Base-by-base conservation (phyloP, 1,284 basidiomycete genomes). In the Cutaneotrichosporon mucoides region DNA sequence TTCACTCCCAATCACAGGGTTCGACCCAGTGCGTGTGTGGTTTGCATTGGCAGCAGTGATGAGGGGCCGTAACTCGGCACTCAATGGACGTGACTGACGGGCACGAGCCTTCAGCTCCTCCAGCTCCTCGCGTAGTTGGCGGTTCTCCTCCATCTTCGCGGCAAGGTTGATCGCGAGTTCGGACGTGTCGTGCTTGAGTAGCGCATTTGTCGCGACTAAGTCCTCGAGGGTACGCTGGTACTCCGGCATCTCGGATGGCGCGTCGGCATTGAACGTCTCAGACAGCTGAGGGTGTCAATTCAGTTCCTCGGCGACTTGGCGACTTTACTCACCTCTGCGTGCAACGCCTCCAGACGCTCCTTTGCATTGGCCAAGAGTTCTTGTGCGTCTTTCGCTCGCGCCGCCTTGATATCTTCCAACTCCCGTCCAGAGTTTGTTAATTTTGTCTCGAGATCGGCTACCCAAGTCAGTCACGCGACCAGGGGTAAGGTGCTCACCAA, bases 121-220 rank as follows among this genome's bases (percentile, higher is more conserved):
- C 0, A 87, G 76, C 73, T 92, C 89, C 66, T 86, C 85, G 57
- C 86, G 85, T 50, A 90, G 73, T 2, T 79, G 70, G 56, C 86
- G 83, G 6, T 86, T 74, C 63, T 92, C 89, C 68, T 92, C 89
- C n/a, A 89, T 83, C 1, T 88, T 82, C 53, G 90, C 87, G 3
- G 83, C 75, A 6, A 94, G 80, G 12, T 91, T 76, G 56, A 82
- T 83, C 60, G 88, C 86, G 42, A 94, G 77, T 70, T 94, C 90
- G 4, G 84, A 82, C 59, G 89, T 89, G 68, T 92, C 89, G 37
- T 84, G 85, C 75, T 90, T 89, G 59, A 93, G 77, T 35, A 82
- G 81, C 65, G 92, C 88, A 68, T 92, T 93, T 69, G 90, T 88
- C 36, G 86, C 84, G 8, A 92, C 89, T 12, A 94, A 80, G 11